Evolutionary conservation across 805 yeast species (phyloP), one percentile per base, ranked within the genome.

Genomic region (Pichia cabralensis): DNA sequence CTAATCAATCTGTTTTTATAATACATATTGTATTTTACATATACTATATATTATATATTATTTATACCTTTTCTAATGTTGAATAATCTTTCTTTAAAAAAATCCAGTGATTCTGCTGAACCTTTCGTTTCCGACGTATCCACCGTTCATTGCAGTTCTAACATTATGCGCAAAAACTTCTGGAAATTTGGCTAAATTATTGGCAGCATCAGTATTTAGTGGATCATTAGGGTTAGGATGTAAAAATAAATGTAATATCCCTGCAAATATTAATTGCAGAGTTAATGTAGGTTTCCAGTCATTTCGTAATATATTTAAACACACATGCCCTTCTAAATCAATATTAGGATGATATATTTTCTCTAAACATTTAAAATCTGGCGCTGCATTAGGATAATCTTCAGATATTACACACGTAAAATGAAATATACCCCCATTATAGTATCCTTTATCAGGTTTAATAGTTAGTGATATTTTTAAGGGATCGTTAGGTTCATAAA

Each of bases 251-350:
- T 80, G 86, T 48, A 86, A 72, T 35, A 89, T 65, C 0, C 98
- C 97, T 26, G 88, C 77, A 36, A 88, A 66, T 8, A 89, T 76
- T 5, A 88, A 68, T 52, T 81, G 84, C 50, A 89, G 61, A 39
- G 80, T 82, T 45, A 89, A 64, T 0, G 86, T 95, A 0, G 98
- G 97, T 20, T 86, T 76, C 98, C 98, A 89, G 55, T 89, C 97
- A 54, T 88, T 95, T 46, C 97, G 65, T 39, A 89, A 64, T 23
- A 89, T 88, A 52, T 89, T 89, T 40, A 89, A 66, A 52, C 98
- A 89, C 6, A 89, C 82, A 51, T 86, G 89, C 0, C 97, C 97
- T 28, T 82, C 80, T 15, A 74, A 53, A 53, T 89, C 96, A 44
- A 89, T 89, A 51, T 89, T 89, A 10, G 98, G 98, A 53, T 89